Base-by-base conservation (phyloP, 495 filamentous ascomycete genomes). In the Bryoglossum gracile region DNA sequence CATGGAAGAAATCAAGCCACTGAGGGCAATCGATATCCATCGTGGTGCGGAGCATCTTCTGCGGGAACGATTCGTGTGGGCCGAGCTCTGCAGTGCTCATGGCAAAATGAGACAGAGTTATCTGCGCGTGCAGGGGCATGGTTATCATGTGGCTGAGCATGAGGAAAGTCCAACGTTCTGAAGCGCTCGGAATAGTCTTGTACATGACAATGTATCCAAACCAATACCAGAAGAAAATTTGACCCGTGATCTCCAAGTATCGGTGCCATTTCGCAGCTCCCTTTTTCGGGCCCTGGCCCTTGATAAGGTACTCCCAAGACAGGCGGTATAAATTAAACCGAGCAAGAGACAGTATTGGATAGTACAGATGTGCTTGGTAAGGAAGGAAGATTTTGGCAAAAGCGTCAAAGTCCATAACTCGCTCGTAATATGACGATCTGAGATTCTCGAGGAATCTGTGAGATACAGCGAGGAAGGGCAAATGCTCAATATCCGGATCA, bases 1-100 rank as follows among this genome's bases (percentile, higher is more conserved):
- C 92, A 59, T 98, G 92, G 65, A 98, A 79, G 64, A 94, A 98
- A 60, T 98, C 92, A 14, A 98, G 73, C 92, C 92, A 98, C 23
- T 80, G 70, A 1, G 92, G 87, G 62, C 92, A 98, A 62, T 95
- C 91, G 14, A 98, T 84, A 51, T 98, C 92, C 92, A 96, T 96
- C 6, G 92, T 96, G 9, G 92, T 98, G 48, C 92, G 78, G 41
- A 98, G 75, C 92, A 96, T 96, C 65, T 84, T 88, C 68, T 98
- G 92, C 2, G 92, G 83, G 64, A 97, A 98, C 11, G 85, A 91
- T 67, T 98, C 92, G 46, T 81, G 70, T 3, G 82, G 74, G 1
- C 92, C 92, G 21, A 95, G 70, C 57, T 97, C 92, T 6, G 88
- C 78, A 1, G 92, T 97, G 54, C 83, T 89, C 92, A 97, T 98